Conservation (phyloP, 352 stramenopile genomes). For the Phytopythium sindhum region DNA sequence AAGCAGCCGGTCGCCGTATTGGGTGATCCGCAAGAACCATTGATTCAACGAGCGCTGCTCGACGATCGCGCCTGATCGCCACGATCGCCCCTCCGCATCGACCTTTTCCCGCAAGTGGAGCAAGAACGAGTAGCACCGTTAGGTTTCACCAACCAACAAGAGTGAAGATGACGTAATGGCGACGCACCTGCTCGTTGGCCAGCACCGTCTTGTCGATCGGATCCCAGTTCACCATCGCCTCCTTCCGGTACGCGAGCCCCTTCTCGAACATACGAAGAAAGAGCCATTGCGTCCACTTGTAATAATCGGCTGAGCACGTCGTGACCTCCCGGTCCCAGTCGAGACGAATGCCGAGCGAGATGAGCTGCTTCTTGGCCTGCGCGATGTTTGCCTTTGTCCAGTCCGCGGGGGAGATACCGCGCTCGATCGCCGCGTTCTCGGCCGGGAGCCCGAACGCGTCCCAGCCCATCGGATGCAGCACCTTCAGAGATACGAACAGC, state of each 20-base stretch:
- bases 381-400: constrained; percentile 97
- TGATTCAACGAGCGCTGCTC: constrained; percentile 93
- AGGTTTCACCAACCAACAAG: not conserved
- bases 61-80: constrained; percentile 95
- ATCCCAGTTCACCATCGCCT: constrained; percentile 99
- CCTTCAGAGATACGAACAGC: constrained; percentile 20
- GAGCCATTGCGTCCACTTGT: constrained; percentile 99
- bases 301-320: constrained; percentile 96
- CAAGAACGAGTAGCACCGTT: not conserved
- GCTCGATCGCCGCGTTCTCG: constrained; percentile 99
- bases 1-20: constrained; percentile 97
- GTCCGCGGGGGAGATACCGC: constrained; percentile 92
- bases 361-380: constrained; percentile 95
- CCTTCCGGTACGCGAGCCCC: constrained; percentile 94
- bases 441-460: constrained; percentile 99
- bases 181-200: constrained; percentile 96
- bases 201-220: constrained; percentile 98
- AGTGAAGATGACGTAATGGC: not conserved
- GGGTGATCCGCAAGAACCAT: constrained; percentile 98
- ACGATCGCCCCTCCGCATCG: constrained; percentile 92
- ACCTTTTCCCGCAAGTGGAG: constrained; percentile 23
- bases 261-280: constrained; percentile 97
- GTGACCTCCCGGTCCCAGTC: constrained; percentile 98
- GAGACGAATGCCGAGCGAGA: constrained; percentile 96
- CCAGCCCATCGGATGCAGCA: constrained; percentile 99